Conservation (phyloP, 805 yeast species). For the Saccharomycopsis sp. region DNA sequence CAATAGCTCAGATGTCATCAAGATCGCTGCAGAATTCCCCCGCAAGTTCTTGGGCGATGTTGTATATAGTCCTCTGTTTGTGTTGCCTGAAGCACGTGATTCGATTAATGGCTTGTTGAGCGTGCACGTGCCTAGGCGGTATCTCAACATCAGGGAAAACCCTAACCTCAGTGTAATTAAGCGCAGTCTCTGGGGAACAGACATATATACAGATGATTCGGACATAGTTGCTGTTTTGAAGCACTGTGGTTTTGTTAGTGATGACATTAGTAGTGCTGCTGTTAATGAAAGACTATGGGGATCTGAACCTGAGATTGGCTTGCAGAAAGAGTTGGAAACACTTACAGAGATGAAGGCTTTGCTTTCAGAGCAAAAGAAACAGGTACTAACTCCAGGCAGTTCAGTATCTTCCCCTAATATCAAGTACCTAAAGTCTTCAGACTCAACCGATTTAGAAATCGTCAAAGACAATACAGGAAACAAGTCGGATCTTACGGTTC, state of each 20-base stretch:
- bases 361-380: conserved; percentile 21
- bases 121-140: conserved; percentile 26
- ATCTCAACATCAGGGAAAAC: conserved; percentile 20
- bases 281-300: not conserved
- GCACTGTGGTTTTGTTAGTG: conserved; percentile 63
- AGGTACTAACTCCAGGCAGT: conserved; percentile 17
- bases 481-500: conserved; percentile 31
- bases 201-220: conserved; percentile 89
- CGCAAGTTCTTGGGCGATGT: conserved; percentile 47
- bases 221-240: conserved; percentile 68
- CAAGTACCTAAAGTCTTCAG: not conserved
- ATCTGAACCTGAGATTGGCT: conserved; percentile 12
- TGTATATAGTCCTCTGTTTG: conserved; percentile 38
- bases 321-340: conserved; percentile 31
- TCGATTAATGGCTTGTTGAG: conserved; percentile 36
- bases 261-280: conserved; percentile 22
- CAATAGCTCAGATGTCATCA: conserved; percentile 35
- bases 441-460: not conserved
- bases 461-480: conserved; percentile 2
- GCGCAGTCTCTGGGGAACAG: conserved; percentile 73
- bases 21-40: conserved; percentile 36
- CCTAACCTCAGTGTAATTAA: conserved; percentile 12
- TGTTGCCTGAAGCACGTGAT: conserved; percentile 30
- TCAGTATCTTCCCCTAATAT: not conserved
- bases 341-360: conserved; percentile 28